Base-by-base conservation (phyloP, 2,329 filamentous ascomycete species). In the Sclerotinia minor region DNA sequence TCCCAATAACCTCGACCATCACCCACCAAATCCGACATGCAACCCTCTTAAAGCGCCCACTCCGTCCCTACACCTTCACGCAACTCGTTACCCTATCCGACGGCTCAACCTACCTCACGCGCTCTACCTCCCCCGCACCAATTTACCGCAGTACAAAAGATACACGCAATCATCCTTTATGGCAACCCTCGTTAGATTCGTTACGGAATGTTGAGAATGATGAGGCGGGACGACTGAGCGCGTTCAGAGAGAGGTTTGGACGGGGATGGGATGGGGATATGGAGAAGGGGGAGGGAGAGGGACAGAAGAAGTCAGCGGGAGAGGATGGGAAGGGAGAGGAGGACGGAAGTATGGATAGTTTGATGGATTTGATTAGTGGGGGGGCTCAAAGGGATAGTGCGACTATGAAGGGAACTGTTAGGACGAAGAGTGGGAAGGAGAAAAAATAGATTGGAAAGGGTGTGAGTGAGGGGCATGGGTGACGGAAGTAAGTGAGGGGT, bases 51-150 rank as follows among this genome's bases (percentile, higher is more conserved):
- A 86, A 85, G 70, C 92, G 95, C 21, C 93, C 93, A n/a, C 91
- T 93, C 76, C 88, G 94, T 7, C 94, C 95, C 53, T 98, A 97
- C 84, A 92, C 90, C 73, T 98, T 97, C 84, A 97, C 94, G n/a
- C 95, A 99, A 81, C 70, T 99, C 69, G 84, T 99, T 73, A 94
- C 93, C 65, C 89, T 98, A 72, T 92, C 90, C 52, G 95, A 99
- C 82, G 95, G 95, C 74, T 91, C 87, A 76, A 91, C 94, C 69
- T 98, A 87, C 80, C 88, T 90, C 60, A 84, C 89, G 76, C 91
- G 91, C 77, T 94, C 92, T 32, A 92, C 91, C 15, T 92, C 87
- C 15, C 92, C 92, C 0, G 73, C 80, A 47, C 83, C 85, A 3
- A 78, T 90, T 59, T 85, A 87, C 80, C 82, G 82, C 69, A 82